phyloP scores from a whole-genome alignment of 148 eudicot genomes.

The Mesembryanthemum crystallinum region DNA sequence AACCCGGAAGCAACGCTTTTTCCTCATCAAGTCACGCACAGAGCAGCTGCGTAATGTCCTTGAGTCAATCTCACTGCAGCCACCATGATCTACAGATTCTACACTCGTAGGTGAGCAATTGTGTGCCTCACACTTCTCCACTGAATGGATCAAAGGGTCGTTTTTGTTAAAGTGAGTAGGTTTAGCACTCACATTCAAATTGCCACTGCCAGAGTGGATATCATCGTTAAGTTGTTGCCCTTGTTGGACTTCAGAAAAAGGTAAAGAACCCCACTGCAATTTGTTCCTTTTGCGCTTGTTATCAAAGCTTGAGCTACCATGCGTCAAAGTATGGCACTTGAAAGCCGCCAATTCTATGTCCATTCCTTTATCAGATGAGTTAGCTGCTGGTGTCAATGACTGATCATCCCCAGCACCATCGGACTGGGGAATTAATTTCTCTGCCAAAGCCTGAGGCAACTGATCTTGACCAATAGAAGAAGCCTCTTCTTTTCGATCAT shows the following conservation, averaged over 20 bases:
- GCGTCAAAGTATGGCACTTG: slow-evolving; percentile 23
- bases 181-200: slow-evolving; percentile 20
- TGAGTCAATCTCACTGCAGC: slow-evolving; percentile 22
- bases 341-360: slow-evolving; percentile 31
- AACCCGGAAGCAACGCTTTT: slow-evolving; percentile 46
- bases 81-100: slow-evolving; percentile 27
- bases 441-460: slow-evolving; percentile 23
- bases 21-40: slow-evolving; percentile 87
- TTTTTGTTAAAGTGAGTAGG: slow-evolving; percentile 17
- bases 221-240: slow-evolving; percentile 25
- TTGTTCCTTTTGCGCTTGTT: slow-evolving; percentile 43
- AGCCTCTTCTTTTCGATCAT: slow-evolving; percentile 31
- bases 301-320: slow-evolving; percentile 26
- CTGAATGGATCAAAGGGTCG: slow-evolving; percentile 23
- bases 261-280: slow-evolving; percentile 58
- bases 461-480: slow-evolving; percentile 25
- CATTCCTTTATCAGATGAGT: slow-evolving; percentile 26
- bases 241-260: slow-evolving; percentile 41
- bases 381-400: slow-evolving; percentile 23
- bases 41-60: slow-evolving; percentile 51
- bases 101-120: slow-evolving; percentile 18
- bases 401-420: slow-evolving; percentile 72
- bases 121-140: slow-evolving; percentile 17
- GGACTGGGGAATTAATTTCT: slow-evolving; percentile 53
- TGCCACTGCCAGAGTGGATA: slow-evolving; percentile 21